Evolutionary conservation across 257 asterid species (phyloP).

Genomic region (Apocynum venetum): DNA sequence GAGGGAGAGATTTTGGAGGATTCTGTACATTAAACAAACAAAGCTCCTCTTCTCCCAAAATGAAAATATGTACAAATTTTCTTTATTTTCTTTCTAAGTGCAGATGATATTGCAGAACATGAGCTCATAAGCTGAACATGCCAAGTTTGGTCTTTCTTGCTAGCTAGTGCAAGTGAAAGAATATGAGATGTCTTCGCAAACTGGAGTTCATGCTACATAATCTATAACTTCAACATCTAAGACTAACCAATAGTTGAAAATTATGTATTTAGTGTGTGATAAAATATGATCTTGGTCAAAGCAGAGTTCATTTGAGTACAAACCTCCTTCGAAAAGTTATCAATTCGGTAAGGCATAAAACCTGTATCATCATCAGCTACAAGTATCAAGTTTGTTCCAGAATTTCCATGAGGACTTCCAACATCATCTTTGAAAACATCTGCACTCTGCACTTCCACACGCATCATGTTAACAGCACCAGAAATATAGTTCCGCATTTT

Average conservation of each 20-base stretch:
- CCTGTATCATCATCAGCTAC: conserved; percentile 90
- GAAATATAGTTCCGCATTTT: conserved; percentile 78
- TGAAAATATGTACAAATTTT: background rate
- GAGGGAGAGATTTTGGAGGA: background rate
- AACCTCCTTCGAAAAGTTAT: conserved; percentile 96
- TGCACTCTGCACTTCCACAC: conserved; percentile 94
- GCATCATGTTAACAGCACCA: conserved; percentile 74
- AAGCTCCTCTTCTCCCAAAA: background rate
- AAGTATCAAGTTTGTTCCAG: conserved; percentile 85
- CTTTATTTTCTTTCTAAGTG: background rate
- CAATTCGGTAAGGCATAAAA: conserved; percentile 97
- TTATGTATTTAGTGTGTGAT: background rate
- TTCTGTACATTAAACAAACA: background rate
- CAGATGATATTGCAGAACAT: background rate
- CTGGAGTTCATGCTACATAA: background rate
- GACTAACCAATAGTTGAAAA: background rate
- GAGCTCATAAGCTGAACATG: background rate
- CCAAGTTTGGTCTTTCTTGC: background rate
- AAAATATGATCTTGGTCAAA: background rate
- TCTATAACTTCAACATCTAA: no score
- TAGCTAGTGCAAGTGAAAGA: background rate
- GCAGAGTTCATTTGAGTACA: conserved; percentile 21
- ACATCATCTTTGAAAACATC: conserved; percentile 79
- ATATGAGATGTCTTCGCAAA: background rate
- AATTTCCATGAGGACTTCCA: conserved; percentile 82